Percentiles rank a stretch among this genome's conserved stretches.
These are phyloP conservation scores for Ceratobasidium sp. DNA, from an alignment of 1,284 basidiomycete genomes.

Conservation along the genomic window DNA sequence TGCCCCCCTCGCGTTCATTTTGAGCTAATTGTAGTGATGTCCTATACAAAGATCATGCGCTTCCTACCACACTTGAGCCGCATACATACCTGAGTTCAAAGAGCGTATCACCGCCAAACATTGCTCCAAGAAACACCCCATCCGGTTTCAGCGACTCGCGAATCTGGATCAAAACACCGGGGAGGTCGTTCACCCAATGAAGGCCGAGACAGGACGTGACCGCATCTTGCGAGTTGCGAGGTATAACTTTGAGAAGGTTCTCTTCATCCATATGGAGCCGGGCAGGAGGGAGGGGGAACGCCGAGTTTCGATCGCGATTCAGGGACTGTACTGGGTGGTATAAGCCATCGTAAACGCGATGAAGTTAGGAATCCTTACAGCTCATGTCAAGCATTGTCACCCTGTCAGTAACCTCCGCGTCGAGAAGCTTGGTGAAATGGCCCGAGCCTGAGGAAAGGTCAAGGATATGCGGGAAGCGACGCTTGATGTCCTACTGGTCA, in stretches of 20 bases:
- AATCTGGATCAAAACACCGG: slow-evolving; percentile 90
- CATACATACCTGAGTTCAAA: slow-evolving; percentile 82
- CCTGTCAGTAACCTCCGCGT: slow-evolving; percentile 72
- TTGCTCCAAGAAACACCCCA: slow-evolving; percentile 92
- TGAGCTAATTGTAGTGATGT: slow-evolving; percentile 93
- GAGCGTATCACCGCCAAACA: slow-evolving; percentile 95
- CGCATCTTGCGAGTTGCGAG: slow-evolving; percentile 83
- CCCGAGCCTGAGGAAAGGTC: slow-evolving; percentile 96
- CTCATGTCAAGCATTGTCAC: slow-evolving; percentile 90
- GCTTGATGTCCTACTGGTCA: slow-evolving; percentile 81
- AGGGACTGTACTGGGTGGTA: slow-evolving; percentile 62
- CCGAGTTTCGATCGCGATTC: slow-evolving; percentile 71
- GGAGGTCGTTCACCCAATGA: slow-evolving; percentile 99
- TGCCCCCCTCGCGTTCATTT: slow-evolving; percentile 92
- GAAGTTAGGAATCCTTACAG: slow-evolving; percentile 56
- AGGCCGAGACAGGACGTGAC: slow-evolving; percentile 90
- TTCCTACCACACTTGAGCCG: not conserved
- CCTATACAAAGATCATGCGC: slow-evolving; percentile 46
- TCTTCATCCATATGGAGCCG: slow-evolving; percentile 69
- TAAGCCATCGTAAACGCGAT: not conserved
- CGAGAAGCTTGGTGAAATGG: slow-evolving; percentile 86
- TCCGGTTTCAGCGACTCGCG: slow-evolving; percentile 86
- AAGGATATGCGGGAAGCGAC: slow-evolving; percentile 78
- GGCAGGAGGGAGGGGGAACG: slow-evolving; percentile 54
- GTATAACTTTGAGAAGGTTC: slow-evolving; percentile 65